Base-by-base conservation (phyloP, 2,329 filamentous ascomycete species). In the Penicillium palitans region DNA sequence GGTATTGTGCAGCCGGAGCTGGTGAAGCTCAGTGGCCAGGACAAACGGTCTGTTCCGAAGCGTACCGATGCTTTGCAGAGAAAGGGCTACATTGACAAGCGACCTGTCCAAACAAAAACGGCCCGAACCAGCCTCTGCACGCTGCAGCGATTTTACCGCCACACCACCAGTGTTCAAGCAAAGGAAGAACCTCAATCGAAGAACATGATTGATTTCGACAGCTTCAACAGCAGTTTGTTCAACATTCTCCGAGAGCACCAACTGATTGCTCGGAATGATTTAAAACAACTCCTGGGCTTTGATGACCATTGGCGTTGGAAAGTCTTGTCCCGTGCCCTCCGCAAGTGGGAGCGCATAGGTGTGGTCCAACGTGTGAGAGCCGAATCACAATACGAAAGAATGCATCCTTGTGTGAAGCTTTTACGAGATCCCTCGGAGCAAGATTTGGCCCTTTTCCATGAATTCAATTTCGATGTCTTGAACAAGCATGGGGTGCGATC, bases 1-100 rank as follows among this genome's bases (percentile, higher is more conserved):
- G 86, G 86, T 6, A 82, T 88, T 45, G 69, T 82, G 2, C 86
- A 88, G 67, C 80, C 83, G 2, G 80, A 84, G 2, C 71, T 88
- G 39, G 78, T 79, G 41, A 75, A 72, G 52, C 65, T 82, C 24
- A 85, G 83, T 61, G 83, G 83, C 6, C 86, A 88, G 71, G 85
- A 88, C 69, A 88, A 87, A 68, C 79, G 85, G 46, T 88, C 86
- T 1, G 81, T 88, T 2, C 86, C 86, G 1, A 79, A 83, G 60
- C 78, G 86, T 40, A 88, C 86, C 3, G 83, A 87, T 60, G 71
- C 76, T 3, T 74, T 88, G 40, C 77, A 79, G 6, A 70, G 76
- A 37, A 86, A 84, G 62, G 85, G 85, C 0, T 87, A 88, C 67
- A 87, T 88, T 54, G 77, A 81, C 41, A 88, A 88, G 66, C 76